Base-by-base conservation (phyloP, 2,329 filamentous ascomycete genomes). In the Aphanoascus verrucosus region DNA sequence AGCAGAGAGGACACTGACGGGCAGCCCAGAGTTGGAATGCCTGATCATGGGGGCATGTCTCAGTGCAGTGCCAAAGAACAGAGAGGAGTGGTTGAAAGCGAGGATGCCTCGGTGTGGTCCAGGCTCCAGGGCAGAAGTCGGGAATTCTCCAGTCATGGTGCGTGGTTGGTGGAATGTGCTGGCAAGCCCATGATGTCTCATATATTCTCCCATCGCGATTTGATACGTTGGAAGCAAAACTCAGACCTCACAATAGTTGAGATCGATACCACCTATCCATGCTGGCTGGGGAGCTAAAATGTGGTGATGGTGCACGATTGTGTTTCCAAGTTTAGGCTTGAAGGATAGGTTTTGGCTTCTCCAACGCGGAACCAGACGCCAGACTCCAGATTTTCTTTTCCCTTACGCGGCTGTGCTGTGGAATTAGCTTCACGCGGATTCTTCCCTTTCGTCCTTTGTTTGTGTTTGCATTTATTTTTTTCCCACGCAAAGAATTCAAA, bases 121-220 rank as follows among this genome's bases (percentile, higher is more conserved):
- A 28, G 23, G 23, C 23, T 41, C 38, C 38, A 41, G 14, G 5
- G 38, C n/a, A n/a, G 35, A 37, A n/a, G 35, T 37, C 9, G 35
- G n/a, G 12, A n/a, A 46, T 11, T 6, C 23, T 28, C 23, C 23
- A 28, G 7, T 28, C 3, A 28, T 28, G 23, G 23, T 28, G 23
- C 23, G 23, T n/a, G 5, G 45, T 47, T 37, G 45, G 45, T 47
- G 35, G 46, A 43, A 50, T 50, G 47, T 42, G 48, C 48, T 43
- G 48, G 38, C 48, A 50, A 34, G 23, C 38, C 15, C 40, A 34
- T 19, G 23, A 43, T 50, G 38, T 42, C 48, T 43, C 28, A 20
- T 50, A 23, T 23, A 12, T 34, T 43, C 37, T 32, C 38, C 38
- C 38, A 31, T 8, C n/a, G 38, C 38, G 8, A 34, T 17, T 32